Conservation (phyloP, 2,329 filamentous ascomycete species). For the Colletotrichum sp. region DNA sequence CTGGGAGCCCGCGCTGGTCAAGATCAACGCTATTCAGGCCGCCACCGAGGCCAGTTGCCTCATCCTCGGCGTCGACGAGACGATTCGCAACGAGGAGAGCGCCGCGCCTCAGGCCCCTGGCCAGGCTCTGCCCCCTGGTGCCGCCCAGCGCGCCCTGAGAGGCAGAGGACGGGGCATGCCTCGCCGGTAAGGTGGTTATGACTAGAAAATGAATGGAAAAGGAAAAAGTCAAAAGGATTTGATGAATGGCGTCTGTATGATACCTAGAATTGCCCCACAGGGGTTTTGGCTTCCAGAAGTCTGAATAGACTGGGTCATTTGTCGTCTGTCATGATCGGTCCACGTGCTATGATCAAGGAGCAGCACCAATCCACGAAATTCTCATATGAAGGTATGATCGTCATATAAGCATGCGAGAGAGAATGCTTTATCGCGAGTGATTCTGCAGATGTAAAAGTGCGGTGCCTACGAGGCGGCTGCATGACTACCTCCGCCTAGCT, state of each 20-base stretch:
- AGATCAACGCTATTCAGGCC: constrained; percentile 96
- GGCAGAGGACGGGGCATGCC: constrained; percentile 90
- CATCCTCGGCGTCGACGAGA: constrained; percentile 97
- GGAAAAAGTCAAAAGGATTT: constrained; percentile 18
- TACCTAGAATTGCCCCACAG: constrained; percentile 21
- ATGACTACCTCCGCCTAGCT: too few relatives aligned
- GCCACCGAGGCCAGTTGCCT: constrained; percentile 94
- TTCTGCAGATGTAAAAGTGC: too few relatives aligned
- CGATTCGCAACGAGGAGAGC: constrained; percentile 97
- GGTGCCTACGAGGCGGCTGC: too few relatives aligned
- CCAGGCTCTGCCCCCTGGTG: constrained; percentile 76
- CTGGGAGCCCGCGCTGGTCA: constrained; percentile 95
- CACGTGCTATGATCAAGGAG: neutral
- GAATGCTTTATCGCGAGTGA: too few relatives aligned
- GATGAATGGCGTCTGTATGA: constrained; percentile 25
- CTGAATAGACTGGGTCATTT: constrained; percentile 23
- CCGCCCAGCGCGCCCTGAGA: constrained; percentile 86
- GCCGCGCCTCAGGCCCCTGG: constrained; percentile 81
- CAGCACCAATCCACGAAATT: too few relatives aligned
- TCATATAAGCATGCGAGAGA: too few relatives aligned
- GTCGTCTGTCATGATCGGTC: neutral
- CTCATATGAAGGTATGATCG: too few relatives aligned
- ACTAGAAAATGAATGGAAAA: constrained; percentile 24
- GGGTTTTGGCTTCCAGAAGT: constrained; percentile 19
- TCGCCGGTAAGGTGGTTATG: constrained; percentile 60